Evolutionary conservation across 1,139 yeast species (phyloP).

Genomic region (Hansenula lynferdii): DNA sequence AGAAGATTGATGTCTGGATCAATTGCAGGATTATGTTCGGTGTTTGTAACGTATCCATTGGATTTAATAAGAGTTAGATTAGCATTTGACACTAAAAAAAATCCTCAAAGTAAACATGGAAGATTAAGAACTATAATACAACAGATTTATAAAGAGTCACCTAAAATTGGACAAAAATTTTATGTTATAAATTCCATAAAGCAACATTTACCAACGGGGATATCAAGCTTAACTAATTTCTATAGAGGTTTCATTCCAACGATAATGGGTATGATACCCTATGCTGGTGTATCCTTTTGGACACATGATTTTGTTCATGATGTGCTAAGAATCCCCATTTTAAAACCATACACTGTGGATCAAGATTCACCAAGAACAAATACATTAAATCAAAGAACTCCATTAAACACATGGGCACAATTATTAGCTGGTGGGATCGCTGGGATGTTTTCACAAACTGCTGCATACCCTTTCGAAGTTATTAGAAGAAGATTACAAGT

Average conservation of each 20-base stretch:
- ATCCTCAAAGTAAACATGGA: conserved; percentile 35
- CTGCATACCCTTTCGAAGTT: conserved; percentile 96
- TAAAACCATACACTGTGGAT: conserved; percentile 55
- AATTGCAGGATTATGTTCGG: conserved; percentile 81
- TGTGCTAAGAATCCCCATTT: conserved; percentile 53
- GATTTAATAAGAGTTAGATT: conserved; percentile 87
- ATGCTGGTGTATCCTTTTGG: conserved; percentile 96
- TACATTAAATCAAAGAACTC: conserved; percentile 35
- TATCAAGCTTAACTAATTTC: conserved; percentile 54
- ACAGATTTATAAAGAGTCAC: conserved; percentile 59
- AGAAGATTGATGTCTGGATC: conserved; percentile 89
- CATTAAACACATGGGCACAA: conserved; percentile 88
- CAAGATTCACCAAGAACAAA: conserved; percentile 1
- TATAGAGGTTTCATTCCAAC: conserved; percentile 96
- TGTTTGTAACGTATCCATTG: conserved; percentile 86
- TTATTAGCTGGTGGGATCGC: conserved; percentile 91
- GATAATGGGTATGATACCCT: conserved; percentile 91
- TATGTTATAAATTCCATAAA: conserved; percentile 19
- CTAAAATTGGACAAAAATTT: conserved; percentile 29
- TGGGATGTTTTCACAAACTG: conserved; percentile 93
- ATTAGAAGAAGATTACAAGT: conserved; percentile 95
- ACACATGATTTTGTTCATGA: conserved; percentile 93
- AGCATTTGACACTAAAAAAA: conserved; percentile 74
- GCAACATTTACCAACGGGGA: conserved; percentile 25
- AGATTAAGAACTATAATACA: conserved; percentile 49